phyloP scores from a whole-genome alignment of 768 basidiomycete genomes.

The Tulasnella sp. region DNA sequence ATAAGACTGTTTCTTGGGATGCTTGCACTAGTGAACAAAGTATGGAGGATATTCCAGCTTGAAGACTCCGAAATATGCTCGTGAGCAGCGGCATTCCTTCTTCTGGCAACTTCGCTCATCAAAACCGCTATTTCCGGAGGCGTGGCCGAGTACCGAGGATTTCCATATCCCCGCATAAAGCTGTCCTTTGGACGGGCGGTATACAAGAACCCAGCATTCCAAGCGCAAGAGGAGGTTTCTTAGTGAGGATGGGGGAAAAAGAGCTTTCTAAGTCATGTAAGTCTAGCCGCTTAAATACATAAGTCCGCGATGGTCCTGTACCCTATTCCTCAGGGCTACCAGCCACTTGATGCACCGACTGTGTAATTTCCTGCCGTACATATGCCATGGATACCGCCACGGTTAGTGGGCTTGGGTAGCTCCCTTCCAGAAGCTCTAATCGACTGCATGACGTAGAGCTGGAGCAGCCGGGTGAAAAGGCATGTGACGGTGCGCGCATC shows the following conservation, averaged over 20 bases:
- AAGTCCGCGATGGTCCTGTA: background rate
- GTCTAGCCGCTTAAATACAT: background rate
- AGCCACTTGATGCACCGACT: background rate
- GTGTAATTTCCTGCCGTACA: background rate
- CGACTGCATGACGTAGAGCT: background rate
- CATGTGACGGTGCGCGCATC: background rate
- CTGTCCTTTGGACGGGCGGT: background rate
- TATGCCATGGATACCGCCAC: background rate
- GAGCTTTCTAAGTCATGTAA: background rate
- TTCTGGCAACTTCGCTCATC: background rate
- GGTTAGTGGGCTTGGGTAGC: background rate
- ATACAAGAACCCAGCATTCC: background rate
- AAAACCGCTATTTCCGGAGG: too few species aligned
- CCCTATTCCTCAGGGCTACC: background rate
- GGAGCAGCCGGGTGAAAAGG: background rate
- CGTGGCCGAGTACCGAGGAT: background rate
- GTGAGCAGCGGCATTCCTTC: background rate
- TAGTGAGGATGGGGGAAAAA: background rate
- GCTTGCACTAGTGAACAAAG: too few species aligned
- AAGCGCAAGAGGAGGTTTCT: background rate
- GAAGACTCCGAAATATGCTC: too few species aligned
- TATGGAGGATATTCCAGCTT: too few species aligned
- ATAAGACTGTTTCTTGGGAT: too few species aligned
- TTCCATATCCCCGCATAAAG: background rate
- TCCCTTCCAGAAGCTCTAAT: background rate